Evolutionary conservation across 2,329 filamentous ascomycete genomes (phyloP), one percentile per base, ranked within the genome.

Genomic region (Colletotrichum cordylinicola): DNA sequence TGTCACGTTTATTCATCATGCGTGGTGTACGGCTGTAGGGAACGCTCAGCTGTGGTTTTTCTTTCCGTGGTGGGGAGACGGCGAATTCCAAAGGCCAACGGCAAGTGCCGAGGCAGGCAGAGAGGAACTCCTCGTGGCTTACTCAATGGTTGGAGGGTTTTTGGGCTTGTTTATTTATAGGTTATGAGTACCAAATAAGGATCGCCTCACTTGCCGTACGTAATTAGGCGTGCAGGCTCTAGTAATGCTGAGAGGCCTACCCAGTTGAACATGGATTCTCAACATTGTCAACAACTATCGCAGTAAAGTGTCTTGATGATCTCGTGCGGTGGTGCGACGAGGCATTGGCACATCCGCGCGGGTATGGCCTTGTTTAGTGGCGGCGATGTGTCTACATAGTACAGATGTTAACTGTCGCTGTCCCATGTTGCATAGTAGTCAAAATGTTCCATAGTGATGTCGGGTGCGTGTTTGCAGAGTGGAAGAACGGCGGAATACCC

Each of bases 1-100:
- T 81, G 77, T 77, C 79, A 67, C 29, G 18, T 31, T 21, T 78
- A 79, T 76, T 75, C 75, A 77, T 74, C 80, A 77, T 77, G 74
- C 58, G 76, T 70, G 21, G n/a, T 39, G 15, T 8, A 60, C 15
- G 35, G 61, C 21, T n/a, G 37, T 12, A 43, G n/a, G 35, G 43
- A 64, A 18, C 16, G 21, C 61, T 27, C 31, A 35, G 35, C 61
- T 24, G 13, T 33, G 31, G 29, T 27, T 27, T 27, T 27, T 29
- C 24, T 6, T 78, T 78, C 71, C 78, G 43, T 62, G 18, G 16
- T n/a, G 27, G 58, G 27, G 58, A 21, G 18, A 33, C 18, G 4
- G 29, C 10, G 35, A 61, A 21, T n/a, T 13, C 21, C 15, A 9
- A 31, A 33, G 13, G 58, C 58, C 10, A 29, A 61, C 39, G 15